Evolutionary conservation across 192 early-diverging fungal genomes (phyloP).

Genomic region (Ramicandelaber brevisporus): DNA sequence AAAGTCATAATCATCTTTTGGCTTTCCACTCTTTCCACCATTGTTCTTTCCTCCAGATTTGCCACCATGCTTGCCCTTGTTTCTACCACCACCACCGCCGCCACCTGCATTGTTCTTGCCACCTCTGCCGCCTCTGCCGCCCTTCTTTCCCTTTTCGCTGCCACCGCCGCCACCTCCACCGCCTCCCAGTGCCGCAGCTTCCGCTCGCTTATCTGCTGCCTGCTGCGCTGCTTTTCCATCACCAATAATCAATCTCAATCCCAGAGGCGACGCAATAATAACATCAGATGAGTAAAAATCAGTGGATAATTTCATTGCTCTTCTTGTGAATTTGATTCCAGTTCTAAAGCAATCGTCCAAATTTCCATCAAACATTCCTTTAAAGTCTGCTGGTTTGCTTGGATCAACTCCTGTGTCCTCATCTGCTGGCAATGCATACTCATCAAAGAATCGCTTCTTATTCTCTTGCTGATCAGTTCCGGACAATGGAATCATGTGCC

Average conservation of each 20-base stretch:
- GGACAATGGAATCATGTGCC: slow-evolving; percentile 43
- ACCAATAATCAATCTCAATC: slow-evolving; percentile 69
- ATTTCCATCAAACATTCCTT: slow-evolving; percentile 71
- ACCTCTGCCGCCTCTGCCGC: too few relatives aligned
- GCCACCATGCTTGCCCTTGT: too few relatives aligned
- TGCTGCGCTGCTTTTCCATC: too few relatives aligned
- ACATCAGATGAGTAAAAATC: slow-evolving; percentile 80
- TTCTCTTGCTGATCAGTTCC: slow-evolving; percentile 69
- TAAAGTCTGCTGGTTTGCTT: slow-evolving; percentile 53
- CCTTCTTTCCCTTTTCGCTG: too few relatives aligned
- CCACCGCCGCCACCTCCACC: too few relatives aligned
- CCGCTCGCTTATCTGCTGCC: too few relatives aligned
- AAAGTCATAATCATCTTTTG: slow-evolving; percentile 79
- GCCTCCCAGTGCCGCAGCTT: too few relatives aligned
- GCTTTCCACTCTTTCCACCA: slow-evolving; percentile 36
- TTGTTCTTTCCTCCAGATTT: not conserved
- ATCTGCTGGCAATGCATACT: slow-evolving; percentile 31
- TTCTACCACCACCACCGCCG: too few relatives aligned
- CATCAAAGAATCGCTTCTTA: slow-evolving; percentile 58
- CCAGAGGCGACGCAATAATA: slow-evolving; percentile 77
- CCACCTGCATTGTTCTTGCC: not conserved
- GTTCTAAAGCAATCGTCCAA: slow-evolving; percentile 89
- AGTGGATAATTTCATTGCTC: slow-evolving; percentile 62
- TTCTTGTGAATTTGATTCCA: slow-evolving; percentile 71
- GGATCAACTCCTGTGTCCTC: slow-evolving; percentile 30